phyloP scores from a whole-genome alignment of 2,329 filamentous ascomycete genomes.

The Cladosporium sp. region DNA sequence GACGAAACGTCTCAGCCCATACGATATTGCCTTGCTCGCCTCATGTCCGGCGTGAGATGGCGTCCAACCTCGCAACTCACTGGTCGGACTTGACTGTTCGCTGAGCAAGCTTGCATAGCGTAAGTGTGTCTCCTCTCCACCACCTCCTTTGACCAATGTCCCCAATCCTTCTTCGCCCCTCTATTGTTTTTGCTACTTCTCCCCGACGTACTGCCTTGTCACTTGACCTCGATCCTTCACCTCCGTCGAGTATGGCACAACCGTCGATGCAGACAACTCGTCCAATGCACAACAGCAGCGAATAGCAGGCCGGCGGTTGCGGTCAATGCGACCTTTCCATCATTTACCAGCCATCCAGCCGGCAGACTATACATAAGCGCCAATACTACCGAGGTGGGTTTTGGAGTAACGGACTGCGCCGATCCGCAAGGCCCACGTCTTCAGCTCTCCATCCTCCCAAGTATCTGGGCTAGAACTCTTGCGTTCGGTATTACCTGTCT shows the following conservation, averaged over 20 bases:
- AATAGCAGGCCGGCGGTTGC: conserved; percentile 5
- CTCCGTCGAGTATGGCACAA: neutral
- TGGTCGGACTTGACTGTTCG: neutral
- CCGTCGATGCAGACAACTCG: neutral
- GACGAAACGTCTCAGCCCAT: conserved; percentile 9
- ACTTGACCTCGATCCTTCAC: conserved; percentile 1
- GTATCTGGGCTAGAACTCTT: neutral
- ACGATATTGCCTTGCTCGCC: neutral
- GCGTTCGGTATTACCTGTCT: conserved; percentile 2
- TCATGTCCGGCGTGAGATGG: neutral
- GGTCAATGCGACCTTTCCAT: conserved; percentile 9
- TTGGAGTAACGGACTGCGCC: neutral
- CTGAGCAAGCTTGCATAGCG: conserved; percentile 9
- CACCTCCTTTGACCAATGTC: neutral
- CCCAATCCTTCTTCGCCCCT: neutral
- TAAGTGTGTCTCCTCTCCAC: conserved; percentile 1
- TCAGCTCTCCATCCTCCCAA: neutral
- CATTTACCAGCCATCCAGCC: conserved; percentile 2
- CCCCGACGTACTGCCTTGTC: conserved; percentile 3
- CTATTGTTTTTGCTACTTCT: neutral
- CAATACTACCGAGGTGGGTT: neutral
- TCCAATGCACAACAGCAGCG: conserved; percentile 2
- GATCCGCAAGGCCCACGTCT: neutral
- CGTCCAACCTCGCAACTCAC: too few species aligned
- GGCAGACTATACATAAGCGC: neutral